Percentiles rank a stretch among this genome's conserved stretches.
Conservation (phyloP, 305 asterid genomes). For the Striga hermonthica region DNA sequence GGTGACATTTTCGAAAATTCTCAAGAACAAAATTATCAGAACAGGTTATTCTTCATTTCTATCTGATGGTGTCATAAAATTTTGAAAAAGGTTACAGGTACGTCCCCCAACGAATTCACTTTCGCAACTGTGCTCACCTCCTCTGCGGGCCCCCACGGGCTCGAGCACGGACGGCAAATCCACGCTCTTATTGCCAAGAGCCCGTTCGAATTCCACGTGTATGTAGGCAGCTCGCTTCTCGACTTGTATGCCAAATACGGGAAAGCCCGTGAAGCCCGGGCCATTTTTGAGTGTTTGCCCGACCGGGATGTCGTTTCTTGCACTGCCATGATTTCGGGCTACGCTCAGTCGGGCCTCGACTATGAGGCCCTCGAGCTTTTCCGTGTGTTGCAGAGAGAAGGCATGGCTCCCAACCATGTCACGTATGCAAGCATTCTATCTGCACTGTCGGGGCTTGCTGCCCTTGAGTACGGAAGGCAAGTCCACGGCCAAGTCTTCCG, state of each 20-base stretch:
- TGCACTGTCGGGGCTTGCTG: conserved; percentile 84
- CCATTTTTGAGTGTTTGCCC: conserved; percentile 56
- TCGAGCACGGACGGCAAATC: conserved; percentile 57
- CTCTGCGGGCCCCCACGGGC: conserved; percentile 42
- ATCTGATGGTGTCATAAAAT: conserved; percentile 36
- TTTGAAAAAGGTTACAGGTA: conserved; percentile 47
- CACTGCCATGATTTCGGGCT: conserved; percentile 80
- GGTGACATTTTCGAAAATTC: too few relatives aligned
- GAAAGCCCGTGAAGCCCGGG: conserved; percentile 56
- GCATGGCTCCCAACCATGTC: conserved; percentile 61
- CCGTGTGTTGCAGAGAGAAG: conserved; percentile 50
- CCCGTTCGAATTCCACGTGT: conserved; percentile 54
- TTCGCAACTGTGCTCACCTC: conserved; percentile 64
- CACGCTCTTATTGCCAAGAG: conserved; percentile 61
- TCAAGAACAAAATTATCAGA: too few relatives aligned
- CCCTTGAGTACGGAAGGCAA: conserved; percentile 73
- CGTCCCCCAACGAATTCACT: conserved; percentile 74
- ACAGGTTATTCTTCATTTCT: conserved; percentile 20
- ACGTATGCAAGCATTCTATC: conserved; percentile 68
- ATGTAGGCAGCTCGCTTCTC: conserved; percentile 88
- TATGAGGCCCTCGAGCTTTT: conserved; percentile 66
- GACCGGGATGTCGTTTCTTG: conserved; percentile 73
- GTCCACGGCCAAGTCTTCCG: conserved; percentile 68
- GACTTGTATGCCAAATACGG: conserved; percentile 88
- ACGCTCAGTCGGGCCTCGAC: conserved; percentile 69